Evolutionary conservation across 331 rosid genomes (phyloP), one percentile per base, ranked within the genome.

Genomic region (Erythrophleum ivorense): DNA sequence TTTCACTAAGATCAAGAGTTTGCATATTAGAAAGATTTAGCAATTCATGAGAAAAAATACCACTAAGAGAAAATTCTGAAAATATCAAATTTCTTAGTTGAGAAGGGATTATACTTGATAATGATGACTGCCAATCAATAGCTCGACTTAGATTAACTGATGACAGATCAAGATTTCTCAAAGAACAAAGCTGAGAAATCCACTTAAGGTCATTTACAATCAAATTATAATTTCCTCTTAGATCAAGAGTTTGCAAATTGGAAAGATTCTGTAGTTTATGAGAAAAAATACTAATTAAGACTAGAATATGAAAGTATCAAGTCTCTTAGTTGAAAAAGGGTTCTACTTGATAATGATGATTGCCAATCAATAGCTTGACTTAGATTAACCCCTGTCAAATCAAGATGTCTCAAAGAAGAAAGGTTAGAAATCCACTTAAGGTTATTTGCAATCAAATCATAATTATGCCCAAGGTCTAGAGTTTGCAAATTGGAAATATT

Each of bases 391-490:
- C 15, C 0, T 6, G 81, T 21, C 72, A 82, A 57, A 66, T 82
- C 52, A 24, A 85, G 71, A 67, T 38, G 60, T 38, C 70, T 82
- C 78, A 85, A 82, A 9, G 86, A 82, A 38, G 79, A 73, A 57
- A 85, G 54, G 60, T 75, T 69, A 16, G 86, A 29, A 48, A 82
- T 50, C 84, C 88, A 85, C 29, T 78, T 59, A 0, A 73, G 79
- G 55, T 85, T 48, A 49, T 60, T 41, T 3, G 75, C 38, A 3
- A 33, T 33, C 3, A 78, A 62, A 31, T 5, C 0, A 40, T 78
- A 33, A 40, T 13, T 0, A 13, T 50, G 33, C 6, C 64, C 70
- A 67, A 3, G 80, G 46, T 86, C 85, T 65, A 86, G 85, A 58
- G 64, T 49, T 41, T 58, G 73, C 64, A 83, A 33, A 15, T 46